phyloP scores from a whole-genome alignment of 1,284 basidiomycete genomes.

The Somion occarium region DNA sequence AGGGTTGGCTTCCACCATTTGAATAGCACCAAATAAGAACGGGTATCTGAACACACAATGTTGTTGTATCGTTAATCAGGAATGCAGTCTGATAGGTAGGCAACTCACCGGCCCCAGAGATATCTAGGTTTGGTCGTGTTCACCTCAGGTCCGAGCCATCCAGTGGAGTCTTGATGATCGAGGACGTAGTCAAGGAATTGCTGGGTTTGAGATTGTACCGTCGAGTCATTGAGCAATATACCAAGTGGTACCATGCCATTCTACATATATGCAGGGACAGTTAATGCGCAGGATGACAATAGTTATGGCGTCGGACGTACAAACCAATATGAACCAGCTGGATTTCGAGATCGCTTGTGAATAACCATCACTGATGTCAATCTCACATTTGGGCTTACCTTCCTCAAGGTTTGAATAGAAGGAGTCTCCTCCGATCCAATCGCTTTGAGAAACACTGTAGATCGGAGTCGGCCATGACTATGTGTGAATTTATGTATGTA shows the following conservation, averaged over 20 bases:
- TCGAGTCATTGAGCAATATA: constrained; percentile 39
- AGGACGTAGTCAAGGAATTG: constrained; percentile 51
- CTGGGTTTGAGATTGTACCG: constrained; percentile 42
- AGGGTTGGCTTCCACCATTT: constrained; percentile 47
- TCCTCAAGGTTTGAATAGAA: constrained; percentile 52
- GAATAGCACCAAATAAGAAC: constrained; percentile 50
- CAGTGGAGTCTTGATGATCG: constrained; percentile 46
- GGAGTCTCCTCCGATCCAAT: constrained; percentile 49
- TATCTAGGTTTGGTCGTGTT: constrained; percentile 48
- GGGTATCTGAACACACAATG: constrained; percentile 35
- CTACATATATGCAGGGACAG: constrained; percentile 14
- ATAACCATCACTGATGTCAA: neutral
- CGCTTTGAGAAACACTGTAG: constrained; percentile 42
- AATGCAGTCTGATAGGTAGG: neutral
- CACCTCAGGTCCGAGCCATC: constrained; percentile 57
- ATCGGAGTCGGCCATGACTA: neutral
- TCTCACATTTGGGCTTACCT: constrained; percentile 30
- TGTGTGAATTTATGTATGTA: neutral
- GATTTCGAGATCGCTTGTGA: neutral
- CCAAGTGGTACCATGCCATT: constrained; percentile 53
- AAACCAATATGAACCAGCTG: constrained; percentile 60
- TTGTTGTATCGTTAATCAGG: neutral
- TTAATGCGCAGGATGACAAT: neutral
- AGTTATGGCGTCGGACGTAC: constrained; percentile 30
- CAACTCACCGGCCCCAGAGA: constrained; percentile 46